Conservation (phyloP, 768 basidiomycete species). For the Termitomyces heimii region DNA sequence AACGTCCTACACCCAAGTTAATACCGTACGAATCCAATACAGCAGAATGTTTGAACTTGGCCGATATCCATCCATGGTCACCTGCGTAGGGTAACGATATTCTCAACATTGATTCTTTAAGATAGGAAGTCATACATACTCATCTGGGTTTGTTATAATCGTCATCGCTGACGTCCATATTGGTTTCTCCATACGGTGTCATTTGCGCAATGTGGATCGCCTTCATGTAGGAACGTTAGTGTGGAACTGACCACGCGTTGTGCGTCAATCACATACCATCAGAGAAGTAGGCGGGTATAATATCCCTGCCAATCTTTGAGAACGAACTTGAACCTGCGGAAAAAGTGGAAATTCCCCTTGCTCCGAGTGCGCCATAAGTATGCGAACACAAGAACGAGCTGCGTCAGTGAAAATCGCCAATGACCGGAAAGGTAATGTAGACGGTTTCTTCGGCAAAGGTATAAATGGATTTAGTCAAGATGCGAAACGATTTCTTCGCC, state of each 20-base stretch:
- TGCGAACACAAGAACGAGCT: constrained; percentile 65
- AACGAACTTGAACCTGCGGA: constrained; percentile 31
- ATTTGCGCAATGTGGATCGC: constrained; percentile 2
- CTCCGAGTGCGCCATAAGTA: constrained; percentile 46
- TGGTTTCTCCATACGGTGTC: constrained; percentile 1
- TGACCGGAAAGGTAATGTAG: constrained; percentile 41
- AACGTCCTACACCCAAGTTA: not conserved
- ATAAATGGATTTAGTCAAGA: constrained; percentile 79
- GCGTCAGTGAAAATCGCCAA: constrained; percentile 82
- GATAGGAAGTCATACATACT: not conserved
- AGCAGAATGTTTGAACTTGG: not conserved
- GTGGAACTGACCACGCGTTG: too few relatives aligned
- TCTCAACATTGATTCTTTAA: not conserved
- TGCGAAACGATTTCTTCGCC: constrained; percentile 60
- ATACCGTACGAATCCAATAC: not conserved
- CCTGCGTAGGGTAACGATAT: not conserved
- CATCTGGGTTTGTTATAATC: constrained; percentile 11
- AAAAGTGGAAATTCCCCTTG: constrained; percentile 24
- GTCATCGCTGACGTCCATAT: constrained; percentile 10
- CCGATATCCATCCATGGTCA: constrained; percentile 7
- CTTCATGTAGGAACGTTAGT: not conserved
- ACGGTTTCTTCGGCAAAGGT: constrained; percentile 48
- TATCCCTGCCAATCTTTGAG: not conserved
- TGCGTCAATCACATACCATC: not conserved
- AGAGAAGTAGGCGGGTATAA: not conserved